Base-by-base conservation (phyloP, 176 grass and related monocot species). In the Hordeum vulgare region DNA sequence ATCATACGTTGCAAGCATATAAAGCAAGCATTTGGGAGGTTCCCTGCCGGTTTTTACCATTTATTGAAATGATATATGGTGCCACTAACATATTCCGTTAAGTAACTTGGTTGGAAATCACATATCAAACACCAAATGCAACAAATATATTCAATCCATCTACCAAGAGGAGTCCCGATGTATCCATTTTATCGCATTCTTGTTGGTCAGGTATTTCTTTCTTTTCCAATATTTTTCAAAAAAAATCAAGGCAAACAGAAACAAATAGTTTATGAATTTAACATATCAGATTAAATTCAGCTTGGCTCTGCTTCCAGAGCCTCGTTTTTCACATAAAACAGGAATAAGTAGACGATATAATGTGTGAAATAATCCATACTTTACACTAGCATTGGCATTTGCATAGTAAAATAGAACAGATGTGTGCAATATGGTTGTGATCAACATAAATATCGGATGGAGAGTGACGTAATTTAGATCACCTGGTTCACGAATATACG, bases 401-500 rank as follows among this genome's bases (percentile, higher is more conserved):
- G 11, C 77, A 61, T 45, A 66, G 45, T 71, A 66, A 5, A 73
- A 64, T 29, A 81, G 17, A 79, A 88, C 2, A 67, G 23, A 35
- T 78, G 58, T 13, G 18, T 67, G 74, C 47, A 86, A 65, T 77
- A 9, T 78, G 82, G 61, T 81, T 81, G n/a, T 73, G 8, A 72
- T 66, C 1, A 66, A 45, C 42, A 78, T 20, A 64, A 76, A 62
- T 53, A 83, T 40, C 39, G 53, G 63, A 79, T 15, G 15, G 34
- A 59, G 8, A 61, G 61, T 44, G 66, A 72, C 9, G 51, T 61
- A 79, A 78, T 7, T 28, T 68, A 62, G 51, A 67, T 84, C 84
- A 99, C 97, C 93, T 99, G 97, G 75, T 99, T 99, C 53, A 99
- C 97, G 86, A 99, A 99, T 82, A 92, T 96, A 85, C 93, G 91